phyloP scores from a whole-genome alignment of 1,284 basidiomycete species.

The Cystobasidium slooffiae region DNA sequence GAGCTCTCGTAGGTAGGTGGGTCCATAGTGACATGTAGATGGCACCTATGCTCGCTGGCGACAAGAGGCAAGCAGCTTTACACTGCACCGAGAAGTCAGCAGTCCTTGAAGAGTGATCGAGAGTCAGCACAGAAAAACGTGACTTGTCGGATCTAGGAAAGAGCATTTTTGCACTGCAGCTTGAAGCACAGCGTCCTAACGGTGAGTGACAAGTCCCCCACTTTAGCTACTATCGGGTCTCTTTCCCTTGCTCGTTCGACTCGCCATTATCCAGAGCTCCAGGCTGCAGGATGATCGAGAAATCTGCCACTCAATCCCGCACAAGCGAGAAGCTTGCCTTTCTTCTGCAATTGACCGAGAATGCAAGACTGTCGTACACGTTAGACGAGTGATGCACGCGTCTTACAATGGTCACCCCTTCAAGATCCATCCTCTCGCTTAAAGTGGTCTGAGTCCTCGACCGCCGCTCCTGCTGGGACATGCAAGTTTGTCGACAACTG shows the following conservation, averaged over 20 bases:
- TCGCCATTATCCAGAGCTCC: too few species aligned
- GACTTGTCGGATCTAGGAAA: not conserved
- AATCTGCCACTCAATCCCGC: not conserved
- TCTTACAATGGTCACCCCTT: too few species aligned
- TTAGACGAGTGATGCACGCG: not conserved
- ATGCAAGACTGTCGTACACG: not conserved
- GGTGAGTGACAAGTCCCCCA: too few species aligned
- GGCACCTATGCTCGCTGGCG: constrained; percentile 76
- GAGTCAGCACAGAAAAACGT: not conserved
- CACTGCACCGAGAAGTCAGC: not conserved
- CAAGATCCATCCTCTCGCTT: too few species aligned
- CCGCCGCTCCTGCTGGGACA: too few species aligned
- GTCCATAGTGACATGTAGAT: constrained; percentile 68
- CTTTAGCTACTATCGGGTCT: too few species aligned
- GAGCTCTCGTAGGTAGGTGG: constrained; percentile 64
- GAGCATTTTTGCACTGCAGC: not conserved
- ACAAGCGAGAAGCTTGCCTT: not conserved
- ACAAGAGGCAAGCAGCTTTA: constrained; percentile 52
- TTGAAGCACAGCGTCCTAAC: not conserved
- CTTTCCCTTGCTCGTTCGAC: not conserved
- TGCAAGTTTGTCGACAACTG: too few species aligned
- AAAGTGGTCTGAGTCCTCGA: too few species aligned
- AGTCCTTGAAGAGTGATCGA: not conserved
- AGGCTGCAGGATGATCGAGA: not conserved
- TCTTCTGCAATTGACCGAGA: not conserved